Evolutionary conservation across 768 basidiomycete species (phyloP).

Genomic region (Saitozyma podzolica): DNA sequence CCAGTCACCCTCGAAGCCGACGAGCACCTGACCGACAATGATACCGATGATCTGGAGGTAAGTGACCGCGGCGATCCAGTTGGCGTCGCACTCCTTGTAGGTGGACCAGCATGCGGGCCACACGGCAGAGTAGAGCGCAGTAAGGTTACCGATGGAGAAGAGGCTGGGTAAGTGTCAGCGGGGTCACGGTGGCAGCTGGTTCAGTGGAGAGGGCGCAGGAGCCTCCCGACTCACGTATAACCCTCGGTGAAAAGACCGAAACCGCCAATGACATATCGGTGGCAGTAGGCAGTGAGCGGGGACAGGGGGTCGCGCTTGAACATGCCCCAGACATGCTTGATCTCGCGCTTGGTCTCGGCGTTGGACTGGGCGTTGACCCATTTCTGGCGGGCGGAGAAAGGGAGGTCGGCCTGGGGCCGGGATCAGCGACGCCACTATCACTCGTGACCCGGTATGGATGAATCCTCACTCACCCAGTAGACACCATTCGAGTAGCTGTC

Average conservation of each 20-base stretch:
- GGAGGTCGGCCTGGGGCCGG: constrained; percentile 49
- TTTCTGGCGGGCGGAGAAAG: constrained; percentile 29
- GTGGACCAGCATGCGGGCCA: constrained; percentile 53
- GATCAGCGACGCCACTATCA: no score
- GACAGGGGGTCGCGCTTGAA: constrained; percentile 51
- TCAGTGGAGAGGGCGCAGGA: neutral
- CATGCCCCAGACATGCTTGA: constrained; percentile 45
- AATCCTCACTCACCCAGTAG: constrained; percentile 31
- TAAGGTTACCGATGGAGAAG: constrained; percentile 56
- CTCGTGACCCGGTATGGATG: no score
- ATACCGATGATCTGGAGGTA: constrained; percentile 55
- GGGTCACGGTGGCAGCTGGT: neutral
- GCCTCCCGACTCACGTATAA: constrained; percentile 37
- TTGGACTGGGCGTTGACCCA: constrained; percentile 50
- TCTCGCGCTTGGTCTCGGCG: constrained; percentile 49
- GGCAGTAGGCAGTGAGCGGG: constrained; percentile 49
- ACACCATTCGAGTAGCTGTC: constrained; percentile 34
- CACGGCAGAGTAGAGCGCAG: constrained; percentile 49
- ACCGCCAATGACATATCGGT: constrained; percentile 53
- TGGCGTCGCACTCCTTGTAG: constrained; percentile 44
- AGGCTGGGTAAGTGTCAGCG: constrained; percentile 25
- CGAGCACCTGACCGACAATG: constrained; percentile 53
- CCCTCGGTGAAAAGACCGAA: constrained; percentile 52
- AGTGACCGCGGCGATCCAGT: constrained; percentile 52
- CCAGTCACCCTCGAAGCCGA: constrained; percentile 55